A percentile compares a stretch with the other conserved stretches of the same genome.
These are phyloP conservation scores for Paramecium pentaurelia DNA, from an alignment of 73 alveolate genomes.

Conservation along the genomic window DNA sequence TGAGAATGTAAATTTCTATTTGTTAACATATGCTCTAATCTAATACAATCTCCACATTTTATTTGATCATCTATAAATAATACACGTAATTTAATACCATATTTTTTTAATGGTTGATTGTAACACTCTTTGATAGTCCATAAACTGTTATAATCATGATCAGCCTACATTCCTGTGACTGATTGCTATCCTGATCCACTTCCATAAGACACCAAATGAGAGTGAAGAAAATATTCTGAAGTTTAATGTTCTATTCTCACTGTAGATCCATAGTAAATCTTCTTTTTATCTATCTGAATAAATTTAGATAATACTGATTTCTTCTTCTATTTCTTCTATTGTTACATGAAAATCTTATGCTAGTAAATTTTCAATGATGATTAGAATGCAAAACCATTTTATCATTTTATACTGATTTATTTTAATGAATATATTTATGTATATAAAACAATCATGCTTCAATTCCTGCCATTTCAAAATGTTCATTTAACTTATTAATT, in stretches of 20 bases:
- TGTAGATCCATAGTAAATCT: not conserved
- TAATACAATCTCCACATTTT: conserved; percentile 64
- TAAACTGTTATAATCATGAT: conserved; percentile 65
- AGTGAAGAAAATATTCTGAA: conserved; percentile 56
- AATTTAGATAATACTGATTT: not conserved
- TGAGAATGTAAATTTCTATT: conserved; percentile 66
- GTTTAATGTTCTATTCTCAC: conserved; percentile 47
- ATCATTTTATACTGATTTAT: not conserved
- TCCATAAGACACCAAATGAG: conserved; percentile 68
- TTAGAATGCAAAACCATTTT: not conserved
- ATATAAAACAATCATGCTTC: conserved; percentile 13
- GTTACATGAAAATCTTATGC: not conserved
- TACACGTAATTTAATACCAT: conserved; percentile 46
- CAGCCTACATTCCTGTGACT: conserved; percentile 66
- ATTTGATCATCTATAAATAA: conserved; percentile 58
- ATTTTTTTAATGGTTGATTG: conserved; percentile 33
- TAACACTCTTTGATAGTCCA: conserved; percentile 71
- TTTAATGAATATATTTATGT: not conserved
- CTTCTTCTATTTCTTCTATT: not conserved
- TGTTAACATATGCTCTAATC: conserved; percentile 78
- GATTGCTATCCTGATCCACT: conserved; percentile 72
- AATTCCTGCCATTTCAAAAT: conserved; percentile 56
- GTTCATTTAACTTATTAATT: conserved; percentile 67
- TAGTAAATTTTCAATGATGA: not conserved
- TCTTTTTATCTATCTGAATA: not conserved